Percentiles rank a stretch among this genome's conserved stretches.
Evolutionary conservation across 2,329 filamentous ascomycete species (phyloP).

Genomic region (Westerdykella sp.): DNA sequence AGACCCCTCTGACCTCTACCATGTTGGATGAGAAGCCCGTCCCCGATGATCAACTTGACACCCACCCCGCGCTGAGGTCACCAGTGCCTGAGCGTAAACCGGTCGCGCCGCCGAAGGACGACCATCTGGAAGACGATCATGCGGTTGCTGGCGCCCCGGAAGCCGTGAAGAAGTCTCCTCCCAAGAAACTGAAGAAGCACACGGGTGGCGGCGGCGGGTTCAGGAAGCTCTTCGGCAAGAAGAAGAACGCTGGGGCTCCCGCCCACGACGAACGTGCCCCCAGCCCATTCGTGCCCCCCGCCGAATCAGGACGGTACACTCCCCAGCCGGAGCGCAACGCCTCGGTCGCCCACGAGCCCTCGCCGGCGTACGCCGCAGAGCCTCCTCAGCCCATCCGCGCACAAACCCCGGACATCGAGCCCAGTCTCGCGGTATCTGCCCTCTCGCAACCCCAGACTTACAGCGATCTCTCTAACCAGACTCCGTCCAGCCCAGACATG

Average conservation of each 20-base stretch:
- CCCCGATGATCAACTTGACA: conserved; percentile 19
- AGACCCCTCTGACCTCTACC: conserved; percentile 19
- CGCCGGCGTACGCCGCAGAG: conserved; percentile 18
- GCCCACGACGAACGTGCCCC: background rate
- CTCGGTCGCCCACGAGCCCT: conserved; percentile 19
- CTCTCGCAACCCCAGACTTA: conserved; percentile 10
- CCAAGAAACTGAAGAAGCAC: conserved; percentile 35
- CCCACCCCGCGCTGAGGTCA: conserved; percentile 41
- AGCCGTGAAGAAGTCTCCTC: conserved; percentile 22
- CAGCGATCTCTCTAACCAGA: conserved; percentile 43
- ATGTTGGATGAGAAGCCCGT: conserved; percentile 25
- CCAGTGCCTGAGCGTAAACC: conserved; percentile 27
- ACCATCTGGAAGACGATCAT: conserved; percentile 17
- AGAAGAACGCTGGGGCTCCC: conserved; percentile 24
- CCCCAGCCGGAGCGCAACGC: conserved; percentile 1
- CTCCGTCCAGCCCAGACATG: conserved; percentile 50
- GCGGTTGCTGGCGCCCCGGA: conserved; percentile 10
- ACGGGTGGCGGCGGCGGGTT: conserved; percentile 32
- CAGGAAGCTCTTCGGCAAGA: conserved; percentile 37
- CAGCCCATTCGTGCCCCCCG: background rate
- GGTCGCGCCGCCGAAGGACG: conserved; percentile 10
- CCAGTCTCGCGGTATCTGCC: conserved; percentile 21
- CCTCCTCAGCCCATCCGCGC: conserved; percentile 15
- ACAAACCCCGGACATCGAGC: conserved; percentile 20
- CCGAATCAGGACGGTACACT: background rate